These are phyloP conservation scores for Scorias spongiosa DNA, from an alignment of 2,329 filamentous ascomycete genomes.

Conservation along the genomic window DNA sequence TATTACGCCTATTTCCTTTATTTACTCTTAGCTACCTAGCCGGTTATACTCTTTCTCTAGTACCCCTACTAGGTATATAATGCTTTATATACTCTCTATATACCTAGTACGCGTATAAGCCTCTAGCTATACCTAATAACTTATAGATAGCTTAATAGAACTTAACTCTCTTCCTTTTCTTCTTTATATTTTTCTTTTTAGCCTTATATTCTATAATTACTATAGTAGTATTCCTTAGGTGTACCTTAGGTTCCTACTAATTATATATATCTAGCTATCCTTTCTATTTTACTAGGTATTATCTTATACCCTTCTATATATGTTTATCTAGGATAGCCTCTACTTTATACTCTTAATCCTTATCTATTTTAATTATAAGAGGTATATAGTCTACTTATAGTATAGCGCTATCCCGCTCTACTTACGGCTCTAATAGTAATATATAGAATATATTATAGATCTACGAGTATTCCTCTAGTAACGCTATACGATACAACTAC, in stretches of 20 bases:
- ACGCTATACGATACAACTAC: neutral
- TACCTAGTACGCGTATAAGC: no score
- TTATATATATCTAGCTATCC: neutral
- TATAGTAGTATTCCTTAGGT: neutral
- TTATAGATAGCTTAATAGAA: no score
- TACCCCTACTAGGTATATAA: no score
- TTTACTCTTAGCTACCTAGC: no score
- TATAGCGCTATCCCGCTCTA: neutral
- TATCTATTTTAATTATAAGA: neutral
- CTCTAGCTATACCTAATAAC: no score
- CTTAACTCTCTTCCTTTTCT: no score
- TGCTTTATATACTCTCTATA: no score
- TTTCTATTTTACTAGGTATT: constrained; percentile 1
- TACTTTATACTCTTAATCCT: neutral
- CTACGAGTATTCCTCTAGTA: neutral
- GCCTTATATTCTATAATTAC: neutral
- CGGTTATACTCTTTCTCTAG: no score
- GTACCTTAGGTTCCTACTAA: neutral
- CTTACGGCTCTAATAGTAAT: neutral
- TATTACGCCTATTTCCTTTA: no score
- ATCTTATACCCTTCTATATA: neutral
- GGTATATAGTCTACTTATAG: neutral
- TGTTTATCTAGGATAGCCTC: neutral
- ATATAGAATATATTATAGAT: constrained; percentile 1
- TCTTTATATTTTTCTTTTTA: no score